These are phyloP conservation scores for Cymbopogon citratus DNA, from an alignment of 176 grass and related monocot species.

Conservation along the genomic window DNA sequence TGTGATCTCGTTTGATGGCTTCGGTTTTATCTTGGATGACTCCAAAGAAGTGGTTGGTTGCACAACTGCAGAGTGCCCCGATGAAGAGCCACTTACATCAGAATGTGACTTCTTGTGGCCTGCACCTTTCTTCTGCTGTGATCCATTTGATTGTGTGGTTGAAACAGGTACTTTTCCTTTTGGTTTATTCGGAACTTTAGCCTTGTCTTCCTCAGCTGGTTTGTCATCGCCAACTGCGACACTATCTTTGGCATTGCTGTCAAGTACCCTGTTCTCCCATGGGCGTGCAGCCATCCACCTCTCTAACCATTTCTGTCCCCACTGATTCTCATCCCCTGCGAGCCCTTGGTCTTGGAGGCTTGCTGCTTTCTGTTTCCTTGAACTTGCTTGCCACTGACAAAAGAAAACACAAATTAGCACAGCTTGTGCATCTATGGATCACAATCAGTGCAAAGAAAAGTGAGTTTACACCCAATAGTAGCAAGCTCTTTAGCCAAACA, in stretches of 20 bases:
- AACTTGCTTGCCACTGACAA: slow-evolving; percentile 74
- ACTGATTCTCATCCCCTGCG: slow-evolving; percentile 61
- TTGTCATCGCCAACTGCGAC: slow-evolving; percentile 18
- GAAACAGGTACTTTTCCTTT: slow-evolving; percentile 28
- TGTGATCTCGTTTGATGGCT: slow-evolving; percentile 36
- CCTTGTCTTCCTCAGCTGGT: slow-evolving; percentile 31
- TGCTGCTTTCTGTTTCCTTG: slow-evolving; percentile 53
- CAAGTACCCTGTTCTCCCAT: slow-evolving; percentile 88
- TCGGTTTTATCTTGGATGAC: slow-evolving; percentile 37
- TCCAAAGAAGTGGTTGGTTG: slow-evolving; percentile 26
- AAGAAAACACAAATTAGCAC: slow-evolving; percentile 26
- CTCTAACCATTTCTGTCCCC: slow-evolving; percentile 85
- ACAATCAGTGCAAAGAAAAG: neutral
- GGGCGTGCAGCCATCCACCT: slow-evolving; percentile 96
- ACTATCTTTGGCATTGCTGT: slow-evolving; percentile 59
- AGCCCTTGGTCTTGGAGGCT: slow-evolving; percentile 47
- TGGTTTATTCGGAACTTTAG: slow-evolving; percentile 37
- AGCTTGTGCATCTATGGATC: neutral
- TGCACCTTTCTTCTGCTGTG: slow-evolving; percentile 28
- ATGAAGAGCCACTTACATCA: slow-evolving; percentile 58
- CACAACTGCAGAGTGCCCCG: slow-evolving; percentile 37
- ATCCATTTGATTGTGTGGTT: slow-evolving; percentile 8
- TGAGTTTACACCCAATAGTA: neutral
- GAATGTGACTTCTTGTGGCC: slow-evolving; percentile 50
- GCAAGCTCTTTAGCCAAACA: neutral